Percentiles rank a stretch among this genome's conserved stretches.
phyloP scores from a whole-genome alignment of 2,329 filamentous ascomycete genomes.

The Colletotrichum plurivorum region DNA sequence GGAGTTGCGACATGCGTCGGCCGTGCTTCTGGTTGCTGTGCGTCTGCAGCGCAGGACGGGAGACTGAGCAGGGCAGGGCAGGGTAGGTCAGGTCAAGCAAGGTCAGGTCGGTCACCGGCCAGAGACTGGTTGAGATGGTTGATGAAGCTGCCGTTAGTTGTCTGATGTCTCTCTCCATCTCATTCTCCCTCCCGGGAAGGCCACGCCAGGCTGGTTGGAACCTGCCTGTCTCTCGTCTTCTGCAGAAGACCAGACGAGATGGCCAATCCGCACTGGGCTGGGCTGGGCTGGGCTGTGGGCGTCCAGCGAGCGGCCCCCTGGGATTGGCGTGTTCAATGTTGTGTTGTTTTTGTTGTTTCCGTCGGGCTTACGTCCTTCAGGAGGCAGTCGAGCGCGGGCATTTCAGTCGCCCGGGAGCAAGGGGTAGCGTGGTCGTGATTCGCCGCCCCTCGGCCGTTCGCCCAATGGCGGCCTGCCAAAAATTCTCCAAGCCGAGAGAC shows the following conservation, averaged over 20 bases:
- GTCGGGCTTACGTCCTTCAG: conserved; percentile 27
- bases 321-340: conserved; percentile 33
- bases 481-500: conserved; percentile 38
- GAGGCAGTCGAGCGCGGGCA: conserved; percentile 26
- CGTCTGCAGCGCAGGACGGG: background rate
- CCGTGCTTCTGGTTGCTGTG: conserved; percentile 22
- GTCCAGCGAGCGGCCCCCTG: background rate
- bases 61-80: no score
- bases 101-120: no score
- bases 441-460: conserved; percentile 14
- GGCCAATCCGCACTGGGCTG: background rate
- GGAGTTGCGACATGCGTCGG: background rate
- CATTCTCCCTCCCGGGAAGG: no score
- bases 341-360: conserved; percentile 32
- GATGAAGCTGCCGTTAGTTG: no score
- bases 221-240: no score
- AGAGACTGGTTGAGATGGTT: no score
- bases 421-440: conserved; percentile 36
- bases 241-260: background rate
- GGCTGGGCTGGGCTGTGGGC: no score
- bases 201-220: no score
- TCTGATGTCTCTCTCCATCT: no score
- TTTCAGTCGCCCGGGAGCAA: conserved; percentile 34
- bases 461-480: conserved; percentile 33
- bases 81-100: no score